Base-by-base conservation (phyloP, 2,329 filamentous ascomycete species). In the Botrytis elliptica region DNA sequence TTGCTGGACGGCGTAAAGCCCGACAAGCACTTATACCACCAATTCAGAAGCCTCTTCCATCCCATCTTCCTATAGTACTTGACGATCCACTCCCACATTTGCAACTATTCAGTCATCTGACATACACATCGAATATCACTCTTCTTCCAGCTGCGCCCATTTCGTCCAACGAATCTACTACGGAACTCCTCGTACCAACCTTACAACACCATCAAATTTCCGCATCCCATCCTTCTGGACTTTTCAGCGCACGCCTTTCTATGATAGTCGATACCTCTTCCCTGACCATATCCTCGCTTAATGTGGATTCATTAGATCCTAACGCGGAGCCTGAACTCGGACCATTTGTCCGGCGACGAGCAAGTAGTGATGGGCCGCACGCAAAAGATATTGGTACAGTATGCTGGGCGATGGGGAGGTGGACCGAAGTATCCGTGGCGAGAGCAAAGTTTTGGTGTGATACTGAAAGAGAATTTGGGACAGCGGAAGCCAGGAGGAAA, bases 31-130 rank as follows among this genome's bases (percentile, higher is more conserved):
- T 77, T 44, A 72, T 80, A 18, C 80, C 82, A 18, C 79, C 84
- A 6, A 78, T 83, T 4, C 79, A 83, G 8, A 81, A 81, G 36
- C 83, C 84, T 2, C 80, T 87, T 0, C 83, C 86, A 12, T 92
- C 91, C 1, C 92, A 95, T 78, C 87, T 89, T 2, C 85, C 85
- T 1, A 85, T 94, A 83, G 85, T 88, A 0, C 85, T 91, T 2
- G 84, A 86, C 0, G 88, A 94, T 74, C 88, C 92, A 68, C 82
- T 92, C 3, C 89, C 91, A 0, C 94, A 91, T 76, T 85, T 95
- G 0, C 88, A 91, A 64, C 85, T 91, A 14, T 94, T 96, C 78
- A 92, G 89, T 0, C 89, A 91, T 0, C 85, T 96, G 22, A 84
- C 84, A 0, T 90, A 92, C 73, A 85, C 85, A 0, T 91, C 89